Base-by-base conservation (phyloP, 208 protist species). In the Leishmania tropica region DNA sequence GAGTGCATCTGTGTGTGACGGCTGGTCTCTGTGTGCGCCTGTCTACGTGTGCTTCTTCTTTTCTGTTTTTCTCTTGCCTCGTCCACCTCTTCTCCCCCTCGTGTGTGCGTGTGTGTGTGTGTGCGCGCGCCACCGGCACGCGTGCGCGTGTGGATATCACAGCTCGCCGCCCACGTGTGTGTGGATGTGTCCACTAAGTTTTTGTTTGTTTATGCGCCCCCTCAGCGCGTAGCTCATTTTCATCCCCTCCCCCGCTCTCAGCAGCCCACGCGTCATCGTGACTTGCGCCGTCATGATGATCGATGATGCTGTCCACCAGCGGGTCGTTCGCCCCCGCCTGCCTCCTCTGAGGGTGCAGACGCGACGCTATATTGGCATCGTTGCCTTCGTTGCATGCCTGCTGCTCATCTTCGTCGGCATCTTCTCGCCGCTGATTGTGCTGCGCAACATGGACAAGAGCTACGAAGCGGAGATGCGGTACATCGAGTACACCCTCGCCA, bases 331-430 rank as follows among this genome's bases (percentile, higher is more conserved):
- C 0, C 4, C 65, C n/a, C 65, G 65, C 0, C n/a, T 45, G 65
- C 65, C 37, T 45, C 65, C n/a, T 21, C 35, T 45, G 65, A 70
- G 17, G 35, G 37, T 3, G 65, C 65, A 70, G 65, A 45, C 65
- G 10, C 65, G 19, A 5, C 17, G 47, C 13, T 71, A 71, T 4
- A n/a, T 28, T n/a, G 65, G 37, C 65, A 47, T 71, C 3, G 65
- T 42, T 13, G 65, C 19, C 65, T 71, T 40, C 65, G 1, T 45
- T 47, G 37, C 42, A 37, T 71, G 65, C 13, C 37, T 71, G 3
- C 37, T 96, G 19, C 48, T 91, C n/a, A 54, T 93, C 2, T 81
- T 89, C 58, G 60, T 84, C 0, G 67, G 37, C n/a, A 81, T 91
- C 67, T 73, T 90, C 45, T 64, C 81, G 0, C 83, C 89, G 17